These are phyloP conservation scores for Leucaena leucocephala DNA, from an alignment of 306 rosid species.

Conservation along the genomic window DNA sequence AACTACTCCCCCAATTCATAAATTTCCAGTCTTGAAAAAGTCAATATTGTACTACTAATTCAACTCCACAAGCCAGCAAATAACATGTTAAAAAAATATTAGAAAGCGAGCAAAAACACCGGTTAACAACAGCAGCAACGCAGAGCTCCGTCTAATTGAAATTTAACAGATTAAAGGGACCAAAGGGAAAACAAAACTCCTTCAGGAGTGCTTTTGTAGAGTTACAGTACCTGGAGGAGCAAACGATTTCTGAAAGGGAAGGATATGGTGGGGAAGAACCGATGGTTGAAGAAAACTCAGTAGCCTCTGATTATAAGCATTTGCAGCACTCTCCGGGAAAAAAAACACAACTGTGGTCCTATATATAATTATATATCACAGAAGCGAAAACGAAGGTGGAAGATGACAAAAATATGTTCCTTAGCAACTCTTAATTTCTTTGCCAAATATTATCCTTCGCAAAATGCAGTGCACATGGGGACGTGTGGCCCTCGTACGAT, in stretches of 20 bases:
- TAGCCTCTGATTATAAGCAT: conserved; percentile 20
- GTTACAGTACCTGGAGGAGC: conserved; percentile 32
- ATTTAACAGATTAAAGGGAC: neutral
- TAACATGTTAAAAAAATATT: neutral
- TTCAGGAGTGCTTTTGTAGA: neutral
- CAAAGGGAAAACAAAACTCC: neutral
- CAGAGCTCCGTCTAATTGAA: neutral
- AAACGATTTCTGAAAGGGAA: conserved; percentile 20
- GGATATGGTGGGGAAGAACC: conserved; percentile 31
- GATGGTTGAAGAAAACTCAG: conserved; percentile 43
- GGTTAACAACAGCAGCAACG: neutral
- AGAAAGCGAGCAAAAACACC: no score
- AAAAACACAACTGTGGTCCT: neutral
- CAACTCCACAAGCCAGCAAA: neutral
- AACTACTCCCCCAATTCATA: neutral
- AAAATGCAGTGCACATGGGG: conserved; percentile 5
- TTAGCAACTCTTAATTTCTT: conserved; percentile 24
- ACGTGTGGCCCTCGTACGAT: neutral
- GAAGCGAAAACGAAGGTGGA: neutral
- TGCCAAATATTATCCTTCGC: conserved; percentile 29
- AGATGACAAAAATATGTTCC: conserved; percentile 39
- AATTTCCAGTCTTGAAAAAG: neutral
- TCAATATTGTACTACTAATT: neutral
- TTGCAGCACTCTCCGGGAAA: neutral
- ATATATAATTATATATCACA: neutral